These are phyloP conservation scores for Suillus plorans DNA, from an alignment of 768 basidiomycete genomes.

Conservation along the genomic window DNA sequence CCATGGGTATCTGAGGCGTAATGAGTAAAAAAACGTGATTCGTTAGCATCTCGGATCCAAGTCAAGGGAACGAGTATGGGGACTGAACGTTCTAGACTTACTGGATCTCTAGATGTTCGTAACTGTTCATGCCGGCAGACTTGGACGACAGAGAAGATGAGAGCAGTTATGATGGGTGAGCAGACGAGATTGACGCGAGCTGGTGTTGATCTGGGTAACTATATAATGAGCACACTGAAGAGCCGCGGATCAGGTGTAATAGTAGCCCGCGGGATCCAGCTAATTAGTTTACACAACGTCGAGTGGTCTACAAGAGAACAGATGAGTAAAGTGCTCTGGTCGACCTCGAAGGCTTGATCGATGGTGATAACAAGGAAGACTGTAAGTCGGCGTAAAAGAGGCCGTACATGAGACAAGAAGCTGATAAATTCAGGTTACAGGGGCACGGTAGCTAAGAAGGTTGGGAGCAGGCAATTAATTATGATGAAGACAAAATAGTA, in stretches of 20 bases:
- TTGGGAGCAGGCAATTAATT: background rate
- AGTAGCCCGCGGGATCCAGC: background rate
- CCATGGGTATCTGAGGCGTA: constrained; percentile 3
- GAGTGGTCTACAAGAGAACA: constrained; percentile 1
- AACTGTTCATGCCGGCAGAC: background rate
- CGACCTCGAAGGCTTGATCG: background rate
- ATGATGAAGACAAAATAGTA: background rate
- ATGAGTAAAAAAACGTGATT: background rate
- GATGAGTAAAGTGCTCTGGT: background rate
- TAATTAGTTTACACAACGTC: background rate
- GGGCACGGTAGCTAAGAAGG: background rate
- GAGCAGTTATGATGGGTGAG: background rate
- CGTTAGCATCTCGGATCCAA: background rate
- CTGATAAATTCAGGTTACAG: constrained; percentile 3
- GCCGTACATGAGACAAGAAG: background rate
- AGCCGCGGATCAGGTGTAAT: background rate
- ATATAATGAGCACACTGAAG: background rate
- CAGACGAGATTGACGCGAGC: background rate
- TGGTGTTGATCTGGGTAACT: background rate
- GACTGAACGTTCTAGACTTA: background rate
- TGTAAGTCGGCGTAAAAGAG: background rate
- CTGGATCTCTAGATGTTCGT: background rate
- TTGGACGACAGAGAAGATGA: background rate
- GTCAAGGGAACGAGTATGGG: background rate
- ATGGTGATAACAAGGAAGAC: constrained; percentile 5